Percentiles rank a stretch among this genome's conserved stretches.
Conservation (phyloP, 2,329 filamentous ascomycete genomes). For the Fusarium fujikuroi region DNA sequence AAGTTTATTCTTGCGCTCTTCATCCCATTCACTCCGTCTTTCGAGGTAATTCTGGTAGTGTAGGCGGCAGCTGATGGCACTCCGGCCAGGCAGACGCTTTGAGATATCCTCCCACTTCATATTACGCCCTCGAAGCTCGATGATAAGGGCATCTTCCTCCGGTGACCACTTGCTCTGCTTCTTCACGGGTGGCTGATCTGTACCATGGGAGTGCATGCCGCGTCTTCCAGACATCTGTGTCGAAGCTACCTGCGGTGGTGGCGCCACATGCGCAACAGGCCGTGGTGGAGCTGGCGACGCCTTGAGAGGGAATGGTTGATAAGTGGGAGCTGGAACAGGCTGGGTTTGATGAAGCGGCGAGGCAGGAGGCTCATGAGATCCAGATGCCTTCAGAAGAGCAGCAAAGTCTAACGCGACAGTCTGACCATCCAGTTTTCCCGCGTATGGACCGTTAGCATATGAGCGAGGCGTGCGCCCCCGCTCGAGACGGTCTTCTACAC, state of each 20-base stretch:
- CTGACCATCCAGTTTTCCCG: conserved; percentile 43
- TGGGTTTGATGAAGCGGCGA: conserved; percentile 52
- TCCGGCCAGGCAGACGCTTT: conserved; percentile 87
- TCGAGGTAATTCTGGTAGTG: conserved; percentile 99
- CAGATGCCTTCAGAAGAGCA: conserved; percentile 81
- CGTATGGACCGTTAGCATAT: conserved; percentile 44
- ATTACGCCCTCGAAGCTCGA: conserved; percentile 85
- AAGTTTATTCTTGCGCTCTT: conserved; percentile 97
- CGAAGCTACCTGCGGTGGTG: conserved; percentile 47
- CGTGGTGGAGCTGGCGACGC: conserved; percentile 35
- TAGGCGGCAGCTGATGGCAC: conserved; percentile 91
- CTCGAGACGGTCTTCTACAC: conserved; percentile 44
- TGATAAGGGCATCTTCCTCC: conserved; percentile 93
- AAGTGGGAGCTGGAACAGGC: conserved; percentile 21
- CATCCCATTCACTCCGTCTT: conserved; percentile 92
- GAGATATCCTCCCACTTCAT: conserved; percentile 99
- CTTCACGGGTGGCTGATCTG: conserved; percentile 81
- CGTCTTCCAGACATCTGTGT: conserved; percentile 48
- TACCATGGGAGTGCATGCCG: conserved; percentile 58
- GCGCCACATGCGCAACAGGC: conserved; percentile 40
- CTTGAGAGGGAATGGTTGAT: conserved; percentile 37
- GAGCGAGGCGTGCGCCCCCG: conserved; percentile 45
- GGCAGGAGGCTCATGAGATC: conserved; percentile 75
- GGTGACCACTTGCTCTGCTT: conserved; percentile 97
- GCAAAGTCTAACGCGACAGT: conserved; percentile 94